Base-by-base conservation (phyloP, 805 yeast species). In the Lachancea waltii region DNA sequence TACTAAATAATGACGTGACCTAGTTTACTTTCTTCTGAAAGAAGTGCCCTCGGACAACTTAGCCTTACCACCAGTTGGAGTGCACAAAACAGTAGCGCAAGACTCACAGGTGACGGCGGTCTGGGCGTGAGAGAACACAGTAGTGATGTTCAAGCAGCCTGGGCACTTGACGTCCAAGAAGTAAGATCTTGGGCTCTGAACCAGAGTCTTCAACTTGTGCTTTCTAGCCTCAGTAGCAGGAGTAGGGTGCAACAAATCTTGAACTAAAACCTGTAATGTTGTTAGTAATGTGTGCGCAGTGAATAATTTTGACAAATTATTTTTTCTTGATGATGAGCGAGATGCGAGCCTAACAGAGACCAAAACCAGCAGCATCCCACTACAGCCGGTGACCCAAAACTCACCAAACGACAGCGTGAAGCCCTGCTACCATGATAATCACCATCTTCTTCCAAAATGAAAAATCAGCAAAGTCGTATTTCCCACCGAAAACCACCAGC, bases 61-160 rank as follows among this genome's bases (percentile, higher is more conserved):
- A 67, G 97, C 97, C 81, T 92, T 92, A 79, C 99, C 99, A 79
- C 99, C 99, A 56, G 97, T 84, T 69, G 99, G 99, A 65, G 92
- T 82, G 76, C 97, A 89, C 67, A 92, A 83, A 53, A 92, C 97
- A 56, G 96, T 86, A 56, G 97, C 81, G 77, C 99, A 92, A 41
- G 95, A 80, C 67, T 94, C 97, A 80, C 99, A 92, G 65, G 96
- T 84, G 64, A 92, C 98, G 63, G 97, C 97, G 63, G 98, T 92
- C 79, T 92, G 98, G 58, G 99, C 97, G 73, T 92, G 98, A 53
- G 97, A 90, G 84, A 92, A 92, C 57, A 92, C 97, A 59, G 97
- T 90, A 72, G 98, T 87, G 77, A 92, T 92, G 81, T 81, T 84
- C 70, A 90, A 79, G 78, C 99, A 92, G 63, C 98, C 97, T 72